Evolutionary conservation across 305 asterid species (phyloP), one percentile per base, ranked within the genome.

Genomic region (Ilex paraguariensis): DNA sequence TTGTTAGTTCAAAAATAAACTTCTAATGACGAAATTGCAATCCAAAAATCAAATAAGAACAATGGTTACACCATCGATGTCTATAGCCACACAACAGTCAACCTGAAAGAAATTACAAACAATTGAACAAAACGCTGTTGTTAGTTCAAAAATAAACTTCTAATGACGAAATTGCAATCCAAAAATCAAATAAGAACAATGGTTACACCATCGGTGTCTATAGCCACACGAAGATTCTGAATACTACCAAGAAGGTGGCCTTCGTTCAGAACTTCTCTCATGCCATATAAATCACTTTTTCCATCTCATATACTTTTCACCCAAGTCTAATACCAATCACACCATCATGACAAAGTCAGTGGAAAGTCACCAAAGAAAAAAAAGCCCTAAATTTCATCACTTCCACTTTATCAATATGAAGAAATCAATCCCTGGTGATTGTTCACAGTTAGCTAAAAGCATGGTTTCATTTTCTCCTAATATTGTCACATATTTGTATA

Each of bases 391-490:
- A 63, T 39, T 44, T 30, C 5, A 33, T 15, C 17, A 61, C 28
- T 16, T 54, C 55, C 13, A 7, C 66, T 57, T 31, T 56, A 33
- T 55, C 60, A 63, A 14, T 45, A 45, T 28, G 52, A 12, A 11
- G 13, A 13, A 3, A 13, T 46, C n/a, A 46, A 11, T 12, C 16
- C 15, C 10, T 2, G 7, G 2, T 42, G 48, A 42, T 42, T 6
- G 1, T 53, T 56, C 31, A 13, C 17, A 59, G 52, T 51, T 54
- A 51, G 52, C 69, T 50, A 44, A 60, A 63, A 65, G 59, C 60
- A 56, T 64, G 65, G 60, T n/a, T 32, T 39, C 15, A 52, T 31
- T n/a, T 16, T 53, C 15, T 52, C 33, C 28, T 21, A 16, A 8
- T 15, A 31, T 55, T 30, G 28, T 33, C 31, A 31, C 10, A 48